A percentile compares a stretch with the other conserved stretches of the same genome.
phyloP scores from a whole-genome alignment of 176 grass and related monocot species.

The Paspalum notatum region DNA sequence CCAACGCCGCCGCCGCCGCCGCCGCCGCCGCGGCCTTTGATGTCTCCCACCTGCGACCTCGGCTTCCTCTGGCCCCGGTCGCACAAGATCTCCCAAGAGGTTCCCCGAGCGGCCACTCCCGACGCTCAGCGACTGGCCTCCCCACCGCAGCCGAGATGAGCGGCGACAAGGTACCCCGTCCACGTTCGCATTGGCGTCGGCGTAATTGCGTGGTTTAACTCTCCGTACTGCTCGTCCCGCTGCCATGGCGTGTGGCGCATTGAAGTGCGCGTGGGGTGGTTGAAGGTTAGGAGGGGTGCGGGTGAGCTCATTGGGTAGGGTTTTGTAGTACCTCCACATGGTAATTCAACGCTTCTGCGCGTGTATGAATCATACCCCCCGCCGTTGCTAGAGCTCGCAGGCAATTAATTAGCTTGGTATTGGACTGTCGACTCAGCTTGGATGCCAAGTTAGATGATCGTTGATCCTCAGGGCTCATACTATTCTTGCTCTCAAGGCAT shows the following conservation, averaged over 20 bases:
- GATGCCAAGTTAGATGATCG: background rate
- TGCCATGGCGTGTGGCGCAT: background rate
- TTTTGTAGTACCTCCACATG: conserved; percentile 5
- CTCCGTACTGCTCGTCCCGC: background rate
- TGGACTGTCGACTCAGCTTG: background rate
- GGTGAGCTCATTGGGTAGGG: conserved; percentile 20
- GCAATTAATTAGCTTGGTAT: background rate
- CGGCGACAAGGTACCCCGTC: conserved; percentile 42
- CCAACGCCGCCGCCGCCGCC: conserved; percentile 17
- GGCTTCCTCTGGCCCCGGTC: conserved; percentile 46
- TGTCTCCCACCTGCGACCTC: conserved; percentile 52
- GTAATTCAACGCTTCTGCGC: conserved; percentile 20
- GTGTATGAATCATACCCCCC: background rate
- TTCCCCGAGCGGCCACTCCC: background rate
- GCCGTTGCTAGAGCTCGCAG: background rate
- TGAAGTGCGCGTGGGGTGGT: background rate
- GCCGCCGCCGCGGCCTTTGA: conserved; percentile 39
- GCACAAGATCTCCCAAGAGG: conserved; percentile 37
- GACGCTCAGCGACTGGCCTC: background rate
- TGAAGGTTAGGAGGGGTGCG: conserved; percentile 27
- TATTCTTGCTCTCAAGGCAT: background rate
- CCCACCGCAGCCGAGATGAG: conserved; percentile 50
- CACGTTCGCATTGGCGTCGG: conserved; percentile 24
- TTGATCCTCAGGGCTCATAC: background rate
- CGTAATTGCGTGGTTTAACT: conserved; percentile 2